phyloP scores from a whole-genome alignment of 2,329 filamentous ascomycete species.

The Alternaria sp. region DNA sequence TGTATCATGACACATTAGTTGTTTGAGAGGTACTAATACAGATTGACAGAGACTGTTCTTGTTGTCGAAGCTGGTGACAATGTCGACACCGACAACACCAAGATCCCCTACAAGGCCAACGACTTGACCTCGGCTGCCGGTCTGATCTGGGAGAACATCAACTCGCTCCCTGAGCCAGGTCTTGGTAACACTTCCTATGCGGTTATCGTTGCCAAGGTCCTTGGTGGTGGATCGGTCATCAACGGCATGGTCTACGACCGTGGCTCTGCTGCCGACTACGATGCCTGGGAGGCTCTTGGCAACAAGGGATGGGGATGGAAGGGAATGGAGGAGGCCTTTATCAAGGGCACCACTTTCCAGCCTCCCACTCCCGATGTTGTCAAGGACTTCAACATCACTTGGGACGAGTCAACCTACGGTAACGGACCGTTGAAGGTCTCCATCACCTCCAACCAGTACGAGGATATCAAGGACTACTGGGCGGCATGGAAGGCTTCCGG shows the following conservation, averaged over 20 bases:
- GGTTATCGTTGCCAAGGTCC: conserved; percentile 38
- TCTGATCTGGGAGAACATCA: conserved; percentile 33
- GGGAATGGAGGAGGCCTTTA: conserved; percentile 47
- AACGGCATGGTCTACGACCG: conserved; percentile 52
- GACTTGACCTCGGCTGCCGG: conserved; percentile 31
- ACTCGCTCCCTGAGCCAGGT: conserved; percentile 32
- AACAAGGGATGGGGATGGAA: conserved; percentile 69
- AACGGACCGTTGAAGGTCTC: conserved; percentile 37
- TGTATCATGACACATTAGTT: not conserved
- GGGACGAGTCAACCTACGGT: conserved; percentile 35
- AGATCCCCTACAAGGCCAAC: conserved; percentile 40
- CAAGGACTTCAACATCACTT: conserved; percentile 39
- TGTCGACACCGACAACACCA: conserved; percentile 33
- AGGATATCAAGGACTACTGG: conserved; percentile 38
- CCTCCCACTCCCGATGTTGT: conserved; percentile 30
- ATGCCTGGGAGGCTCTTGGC: conserved; percentile 67
- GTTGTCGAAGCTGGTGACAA: conserved; percentile 40
- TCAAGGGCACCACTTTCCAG: conserved; percentile 40
- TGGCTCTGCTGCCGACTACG: conserved; percentile 49
- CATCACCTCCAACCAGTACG: conserved; percentile 39
- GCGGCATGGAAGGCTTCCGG: conserved; percentile 36
- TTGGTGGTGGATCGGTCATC: conserved; percentile 41
- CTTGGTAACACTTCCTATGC: conserved; percentile 32
- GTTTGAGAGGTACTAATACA: conserved; percentile 5
- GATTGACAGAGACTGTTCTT: conserved; percentile 31